Evolutionary conservation across 306 rosid genomes (phyloP).

Genomic region (Hylodesmum podocarpum): DNA sequence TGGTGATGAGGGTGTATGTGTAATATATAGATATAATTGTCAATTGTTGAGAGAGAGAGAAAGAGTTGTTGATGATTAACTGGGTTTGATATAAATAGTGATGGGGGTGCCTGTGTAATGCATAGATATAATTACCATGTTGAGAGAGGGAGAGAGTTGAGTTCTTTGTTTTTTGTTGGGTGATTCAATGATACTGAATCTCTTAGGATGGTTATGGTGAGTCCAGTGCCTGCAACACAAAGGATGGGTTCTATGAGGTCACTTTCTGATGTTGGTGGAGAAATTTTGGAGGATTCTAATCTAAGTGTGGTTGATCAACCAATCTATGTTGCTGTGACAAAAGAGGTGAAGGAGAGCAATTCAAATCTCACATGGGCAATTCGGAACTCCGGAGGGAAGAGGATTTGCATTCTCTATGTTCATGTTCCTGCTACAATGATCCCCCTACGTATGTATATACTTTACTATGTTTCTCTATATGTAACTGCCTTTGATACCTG

Average conservation of each 20-base stretch:
- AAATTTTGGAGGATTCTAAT: slow-evolving; percentile 54
- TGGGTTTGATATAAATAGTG: not conserved
- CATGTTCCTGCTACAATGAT: slow-evolving; percentile 76
- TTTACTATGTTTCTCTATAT: not conserved
- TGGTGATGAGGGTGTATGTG: not conserved
- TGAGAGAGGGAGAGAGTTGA: not conserved
- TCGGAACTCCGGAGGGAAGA: slow-evolving; percentile 70
- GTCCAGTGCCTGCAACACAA: slow-evolving; percentile 45
- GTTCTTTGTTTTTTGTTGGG: not conserved
- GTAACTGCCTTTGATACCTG: slow-evolving; percentile 1
- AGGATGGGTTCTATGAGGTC: slow-evolving; percentile 37
- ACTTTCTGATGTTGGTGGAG: slow-evolving; percentile 40
- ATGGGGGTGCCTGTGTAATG: not conserved
- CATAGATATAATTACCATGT: not conserved
- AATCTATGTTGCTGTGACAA: slow-evolving; percentile 68
- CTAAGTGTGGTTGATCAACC: slow-evolving; percentile 44
- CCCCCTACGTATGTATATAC: slow-evolving; percentile 31
- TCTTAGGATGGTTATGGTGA: slow-evolving; percentile 61
- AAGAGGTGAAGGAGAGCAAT: slow-evolving; percentile 70
- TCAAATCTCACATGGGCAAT: slow-evolving; percentile 61
- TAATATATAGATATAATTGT: not conserved
- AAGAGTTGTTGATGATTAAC: not conserved
- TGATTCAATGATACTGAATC: slow-evolving; percentile 24
- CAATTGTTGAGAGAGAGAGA: not conserved
- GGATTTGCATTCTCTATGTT: slow-evolving; percentile 64